Conservation (phyloP, 2,329 filamentous ascomycete genomes). For the Penicillium sp. region DNA sequence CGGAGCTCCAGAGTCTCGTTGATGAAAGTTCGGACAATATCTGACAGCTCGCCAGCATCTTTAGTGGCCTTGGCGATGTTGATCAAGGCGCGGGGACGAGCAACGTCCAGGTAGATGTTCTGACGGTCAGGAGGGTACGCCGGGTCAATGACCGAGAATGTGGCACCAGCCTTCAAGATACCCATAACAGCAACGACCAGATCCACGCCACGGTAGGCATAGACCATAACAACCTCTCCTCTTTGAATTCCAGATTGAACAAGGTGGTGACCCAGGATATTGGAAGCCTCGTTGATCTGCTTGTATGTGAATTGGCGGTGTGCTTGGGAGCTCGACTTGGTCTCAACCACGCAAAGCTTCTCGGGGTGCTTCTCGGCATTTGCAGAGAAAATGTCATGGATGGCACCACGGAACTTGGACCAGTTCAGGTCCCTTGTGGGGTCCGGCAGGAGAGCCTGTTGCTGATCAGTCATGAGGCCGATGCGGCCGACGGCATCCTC, state of each 20-base stretch:
- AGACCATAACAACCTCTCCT: constrained; percentile 94
- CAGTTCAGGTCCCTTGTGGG: constrained; percentile 50
- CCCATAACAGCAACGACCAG: constrained; percentile 82
- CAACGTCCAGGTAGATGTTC: constrained; percentile 80
- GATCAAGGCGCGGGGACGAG: constrained; percentile 73
- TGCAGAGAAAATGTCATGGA: constrained; percentile 48
- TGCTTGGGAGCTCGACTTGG: constrained; percentile 55
- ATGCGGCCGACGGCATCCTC: constrained; percentile 48
- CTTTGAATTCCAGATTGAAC: constrained; percentile 71
- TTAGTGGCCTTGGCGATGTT: constrained; percentile 72
- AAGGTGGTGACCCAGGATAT: constrained; percentile 78
- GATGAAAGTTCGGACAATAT: constrained; percentile 69
- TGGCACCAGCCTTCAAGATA: constrained; percentile 62
- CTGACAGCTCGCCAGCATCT: constrained; percentile 67
- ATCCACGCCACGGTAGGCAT: constrained; percentile 80
- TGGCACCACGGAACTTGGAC: constrained; percentile 50
- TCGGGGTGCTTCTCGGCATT: constrained; percentile 70
- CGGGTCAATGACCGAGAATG: constrained; percentile 72
- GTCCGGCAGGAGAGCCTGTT: constrained; percentile 43
- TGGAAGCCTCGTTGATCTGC: constrained; percentile 85
- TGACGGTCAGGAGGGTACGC: constrained; percentile 80
- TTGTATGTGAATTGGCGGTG: constrained; percentile 77
- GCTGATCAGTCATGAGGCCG: constrained; percentile 46
- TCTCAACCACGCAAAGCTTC: constrained; percentile 70
- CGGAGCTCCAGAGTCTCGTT: constrained; percentile 72